Conservation (phyloP, 176 grass and related monocot species). For the Oryza punctata region DNA sequence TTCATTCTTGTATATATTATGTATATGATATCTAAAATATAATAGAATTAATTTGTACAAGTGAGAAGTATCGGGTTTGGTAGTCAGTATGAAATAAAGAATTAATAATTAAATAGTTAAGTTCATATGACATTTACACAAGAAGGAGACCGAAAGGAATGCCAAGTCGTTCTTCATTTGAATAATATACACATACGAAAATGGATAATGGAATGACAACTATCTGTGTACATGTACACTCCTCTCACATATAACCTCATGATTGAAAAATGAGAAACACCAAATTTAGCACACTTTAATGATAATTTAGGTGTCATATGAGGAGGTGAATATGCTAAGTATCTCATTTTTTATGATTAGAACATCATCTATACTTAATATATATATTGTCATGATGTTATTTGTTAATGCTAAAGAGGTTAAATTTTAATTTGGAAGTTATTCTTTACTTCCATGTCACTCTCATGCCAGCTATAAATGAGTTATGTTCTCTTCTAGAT, state of each 20-base stretch:
- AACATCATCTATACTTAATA: constrained; percentile 29
- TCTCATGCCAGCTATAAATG: constrained; percentile 42
- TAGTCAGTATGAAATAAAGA: background rate
- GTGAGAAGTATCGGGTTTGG: background rate
- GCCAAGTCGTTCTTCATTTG: background rate
- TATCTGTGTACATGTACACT: background rate
- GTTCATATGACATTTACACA: constrained; percentile 4
- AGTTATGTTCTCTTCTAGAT: constrained; percentile 33
- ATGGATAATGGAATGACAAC: constrained; percentile 28
- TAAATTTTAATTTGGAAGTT: background rate
- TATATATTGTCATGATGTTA: constrained; percentile 25
- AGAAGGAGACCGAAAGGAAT: background rate
- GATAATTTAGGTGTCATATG: background rate
- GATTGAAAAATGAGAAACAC: background rate
- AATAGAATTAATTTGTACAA: background rate
- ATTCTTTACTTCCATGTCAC: constrained; percentile 36
- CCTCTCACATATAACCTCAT: constrained; percentile 14
- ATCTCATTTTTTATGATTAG: constrained; percentile 40
- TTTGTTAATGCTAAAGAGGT: background rate
- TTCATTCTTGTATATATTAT: background rate
- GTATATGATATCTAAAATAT: background rate
- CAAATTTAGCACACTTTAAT: constrained; percentile 1
- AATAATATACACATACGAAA: constrained; percentile 3
- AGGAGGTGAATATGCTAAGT: background rate
- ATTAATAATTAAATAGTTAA: background rate